These are phyloP conservation scores for Pezizomycotina sp. DNA, from an alignment of 2,329 filamentous ascomycete genomes.

Conservation along the genomic window DNA sequence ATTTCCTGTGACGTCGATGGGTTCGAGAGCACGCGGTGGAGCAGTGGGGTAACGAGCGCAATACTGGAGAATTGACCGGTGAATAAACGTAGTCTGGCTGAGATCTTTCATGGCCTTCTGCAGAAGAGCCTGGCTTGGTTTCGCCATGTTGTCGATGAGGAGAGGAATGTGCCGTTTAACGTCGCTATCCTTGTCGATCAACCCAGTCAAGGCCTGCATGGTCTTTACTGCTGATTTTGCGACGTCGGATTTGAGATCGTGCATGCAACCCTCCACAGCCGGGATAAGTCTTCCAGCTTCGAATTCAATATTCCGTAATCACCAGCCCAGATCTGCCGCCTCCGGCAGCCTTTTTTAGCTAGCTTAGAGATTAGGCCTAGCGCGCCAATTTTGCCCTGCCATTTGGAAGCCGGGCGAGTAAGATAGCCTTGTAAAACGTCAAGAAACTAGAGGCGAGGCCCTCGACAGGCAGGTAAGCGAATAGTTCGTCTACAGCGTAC, in stretches of 20 bases:
- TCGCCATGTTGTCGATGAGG: constrained; percentile 85
- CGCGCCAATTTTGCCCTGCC: constrained; percentile 87
- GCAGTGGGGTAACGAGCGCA: constrained; percentile 79
- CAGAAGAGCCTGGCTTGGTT: constrained; percentile 71
- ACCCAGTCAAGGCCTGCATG: constrained; percentile 76
- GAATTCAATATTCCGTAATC: constrained; percentile 33
- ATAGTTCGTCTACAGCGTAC: constrained; percentile 83
- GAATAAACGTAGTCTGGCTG: constrained; percentile 96
- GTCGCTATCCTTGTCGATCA: constrained; percentile 94
- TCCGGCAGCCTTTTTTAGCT: constrained; percentile 64
- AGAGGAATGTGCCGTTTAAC: constrained; percentile 82
- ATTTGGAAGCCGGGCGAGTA: constrained; percentile 73
- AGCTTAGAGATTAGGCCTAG: constrained; percentile 75
- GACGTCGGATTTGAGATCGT: constrained; percentile 79
- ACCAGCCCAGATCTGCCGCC: constrained; percentile 50
- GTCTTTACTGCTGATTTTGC: constrained; percentile 76
- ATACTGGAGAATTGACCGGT: constrained; percentile 89
- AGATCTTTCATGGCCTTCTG: constrained; percentile 95
- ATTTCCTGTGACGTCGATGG: constrained; percentile 86
- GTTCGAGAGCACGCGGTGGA: constrained; percentile 85
- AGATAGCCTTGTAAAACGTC: constrained; percentile 63
- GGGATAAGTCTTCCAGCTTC: constrained; percentile 51
- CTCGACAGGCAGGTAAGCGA: constrained; percentile 62
- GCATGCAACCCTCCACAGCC: constrained; percentile 81
- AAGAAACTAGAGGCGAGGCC: constrained; percentile 68